Percentiles rank a stretch among this genome's conserved stretches.
Conservation (phyloP, 768 basidiomycete genomes). For the Strobilomyces echinocephalus region DNA sequence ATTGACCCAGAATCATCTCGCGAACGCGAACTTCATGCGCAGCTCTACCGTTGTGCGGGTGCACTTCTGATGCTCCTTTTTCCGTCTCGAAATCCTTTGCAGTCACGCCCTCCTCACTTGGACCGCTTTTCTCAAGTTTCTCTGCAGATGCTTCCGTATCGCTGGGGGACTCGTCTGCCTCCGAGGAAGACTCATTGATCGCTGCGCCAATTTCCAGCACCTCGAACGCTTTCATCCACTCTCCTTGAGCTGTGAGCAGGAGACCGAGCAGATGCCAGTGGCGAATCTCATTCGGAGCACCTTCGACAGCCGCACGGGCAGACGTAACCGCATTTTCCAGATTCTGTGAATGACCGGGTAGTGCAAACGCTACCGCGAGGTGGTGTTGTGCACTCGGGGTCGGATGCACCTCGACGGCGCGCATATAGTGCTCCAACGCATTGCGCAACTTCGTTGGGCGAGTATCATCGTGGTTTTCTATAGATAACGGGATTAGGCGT, state of each 20-base stretch:
- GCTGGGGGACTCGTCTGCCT: constrained; percentile 32
- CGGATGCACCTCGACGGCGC: constrained; percentile 44
- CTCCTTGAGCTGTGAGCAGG: constrained; percentile 69
- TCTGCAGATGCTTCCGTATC: constrained; percentile 17
- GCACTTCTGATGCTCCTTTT: background rate
- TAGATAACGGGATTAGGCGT: background rate
- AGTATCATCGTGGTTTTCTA: constrained; percentile 63
- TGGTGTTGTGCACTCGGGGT: constrained; percentile 67
- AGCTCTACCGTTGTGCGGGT: background rate
- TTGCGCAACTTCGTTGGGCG: constrained; percentile 56
- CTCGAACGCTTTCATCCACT: constrained; percentile 72
- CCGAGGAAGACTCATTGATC: constrained; percentile 42
- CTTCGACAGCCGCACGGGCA: constrained; percentile 71
- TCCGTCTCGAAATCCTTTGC: constrained; percentile 13
- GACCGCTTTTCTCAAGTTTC: constrained; percentile 4
- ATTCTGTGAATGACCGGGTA: constrained; percentile 59
- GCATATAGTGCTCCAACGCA: constrained; percentile 48
- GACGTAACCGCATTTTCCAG: constrained; percentile 62
- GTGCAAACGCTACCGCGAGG: constrained; percentile 69
- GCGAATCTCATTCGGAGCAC: constrained; percentile 55
- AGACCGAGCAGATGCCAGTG: constrained; percentile 92
- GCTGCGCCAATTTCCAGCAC: constrained; percentile 75
- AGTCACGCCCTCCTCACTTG: background rate
- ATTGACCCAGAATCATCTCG: constrained; percentile 27
- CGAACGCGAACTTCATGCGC: constrained; percentile 10